Percentiles rank a stretch among this genome's conserved stretches.
Conservation (phyloP, 805 yeast genomes). For the Suhomyces sp. region DNA sequence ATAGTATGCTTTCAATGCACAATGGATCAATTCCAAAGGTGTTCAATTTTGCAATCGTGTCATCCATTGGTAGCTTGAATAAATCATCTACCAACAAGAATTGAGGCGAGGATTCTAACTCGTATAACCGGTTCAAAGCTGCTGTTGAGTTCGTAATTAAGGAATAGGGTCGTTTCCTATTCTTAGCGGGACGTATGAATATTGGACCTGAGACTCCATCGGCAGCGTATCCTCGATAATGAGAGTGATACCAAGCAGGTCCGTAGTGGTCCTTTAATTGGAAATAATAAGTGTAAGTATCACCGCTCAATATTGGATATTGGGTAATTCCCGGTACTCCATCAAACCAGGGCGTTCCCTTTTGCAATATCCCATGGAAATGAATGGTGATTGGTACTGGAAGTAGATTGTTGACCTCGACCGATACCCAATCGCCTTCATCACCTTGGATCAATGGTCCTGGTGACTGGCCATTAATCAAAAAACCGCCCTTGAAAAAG, state of each 20-base stretch:
- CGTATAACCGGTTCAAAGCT: slow-evolving; percentile 27
- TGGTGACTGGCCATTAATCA: slow-evolving; percentile 48
- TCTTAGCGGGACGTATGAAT: slow-evolving; percentile 36
- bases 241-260: slow-evolving; percentile 59
- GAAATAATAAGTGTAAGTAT: slow-evolving; percentile 42
- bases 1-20: slow-evolving; percentile 28
- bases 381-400: slow-evolving; percentile 46
- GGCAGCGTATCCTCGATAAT: slow-evolving; percentile 44
- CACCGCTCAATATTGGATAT: slow-evolving; percentile 48
- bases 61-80: slow-evolving; percentile 36
- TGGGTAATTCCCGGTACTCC: slow-evolving; percentile 54
- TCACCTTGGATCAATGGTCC: slow-evolving; percentile 45
- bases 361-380: slow-evolving; percentile 52
- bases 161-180: slow-evolving; percentile 31
- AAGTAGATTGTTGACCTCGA: slow-evolving; percentile 39
- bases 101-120: slow-evolving; percentile 25
- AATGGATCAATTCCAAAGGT: slow-evolving; percentile 34
- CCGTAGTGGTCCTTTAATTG: slow-evolving; percentile 43
- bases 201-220: slow-evolving; percentile 52
- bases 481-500: slow-evolving; percentile 27
- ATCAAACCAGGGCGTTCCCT: slow-evolving; percentile 48
- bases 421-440: slow-evolving; percentile 32
- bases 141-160: slow-evolving; percentile 20
- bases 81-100: slow-evolving; percentile 38
- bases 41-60: slow-evolving; percentile 33